phyloP scores from a whole-genome alignment of 1,284 basidiomycete genomes.

The Moesziomyces globuligerus region DNA sequence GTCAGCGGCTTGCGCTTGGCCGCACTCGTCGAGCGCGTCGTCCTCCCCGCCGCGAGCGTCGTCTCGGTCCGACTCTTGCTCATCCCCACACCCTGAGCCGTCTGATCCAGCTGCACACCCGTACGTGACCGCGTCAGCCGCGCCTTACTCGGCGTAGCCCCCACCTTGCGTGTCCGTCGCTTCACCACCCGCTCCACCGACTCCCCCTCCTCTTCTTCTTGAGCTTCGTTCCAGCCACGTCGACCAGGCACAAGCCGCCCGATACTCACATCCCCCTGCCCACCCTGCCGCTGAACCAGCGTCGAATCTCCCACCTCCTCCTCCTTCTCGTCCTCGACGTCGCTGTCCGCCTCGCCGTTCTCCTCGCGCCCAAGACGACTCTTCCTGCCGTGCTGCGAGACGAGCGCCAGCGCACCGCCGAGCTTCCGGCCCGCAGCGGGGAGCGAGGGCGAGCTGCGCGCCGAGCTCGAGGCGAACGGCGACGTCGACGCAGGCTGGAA shows the following conservation, averaged over 20 bases:
- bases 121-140: conserved; percentile 33
- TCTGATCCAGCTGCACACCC: conserved; percentile 9
- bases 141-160: conserved; percentile 4
- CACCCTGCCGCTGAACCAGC: conserved; percentile 16
- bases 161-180: conserved; percentile 25
- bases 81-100: not conserved
- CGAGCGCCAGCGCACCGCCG: conserved; percentile 30
- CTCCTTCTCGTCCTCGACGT: conserved; percentile 7
- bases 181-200: conserved; percentile 26
- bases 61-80: conserved; percentile 21
- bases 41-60: conserved; percentile 9
- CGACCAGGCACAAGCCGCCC: conserved; percentile 41
- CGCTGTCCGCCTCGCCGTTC: conserved; percentile 10
- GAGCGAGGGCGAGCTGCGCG: conserved; percentile 28
- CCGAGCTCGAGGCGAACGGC: conserved; percentile 27
- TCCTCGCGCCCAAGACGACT: conserved; percentile 16
- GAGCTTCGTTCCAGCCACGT: conserved; percentile 29
- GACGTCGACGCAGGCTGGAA: conserved; percentile 39
- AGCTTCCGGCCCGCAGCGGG: conserved; percentile 9
- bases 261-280: conserved; percentile 17
- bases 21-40: conserved; percentile 33
- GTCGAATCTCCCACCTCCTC: conserved; percentile 34
- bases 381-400: conserved; percentile 39
- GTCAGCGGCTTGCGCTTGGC: conserved; percentile 47
- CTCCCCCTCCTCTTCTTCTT: conserved; percentile 12